A percentile compares a stretch with the other conserved stretches of the same genome.
These are phyloP conservation scores for Trichophyton rubrum DNA, from an alignment of 2,329 filamentous ascomycete species.

Conservation along the genomic window DNA sequence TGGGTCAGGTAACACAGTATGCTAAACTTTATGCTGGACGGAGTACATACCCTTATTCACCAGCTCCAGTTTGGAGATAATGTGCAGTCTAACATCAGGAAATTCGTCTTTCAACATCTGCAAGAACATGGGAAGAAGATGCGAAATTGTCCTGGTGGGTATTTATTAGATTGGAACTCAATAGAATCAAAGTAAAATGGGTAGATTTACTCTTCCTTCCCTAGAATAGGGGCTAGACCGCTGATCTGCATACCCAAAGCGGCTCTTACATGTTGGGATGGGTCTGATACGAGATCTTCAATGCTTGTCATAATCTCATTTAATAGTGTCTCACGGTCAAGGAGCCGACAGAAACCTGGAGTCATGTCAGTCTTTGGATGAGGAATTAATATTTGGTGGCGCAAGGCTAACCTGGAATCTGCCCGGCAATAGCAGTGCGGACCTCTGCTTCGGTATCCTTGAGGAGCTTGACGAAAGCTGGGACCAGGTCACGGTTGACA, in stretches of 20 bases:
- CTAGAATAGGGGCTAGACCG: constrained; percentile 87
- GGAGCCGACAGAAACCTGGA: constrained; percentile 74
- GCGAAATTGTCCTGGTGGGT: constrained; percentile 67
- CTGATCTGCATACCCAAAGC: constrained; percentile 94
- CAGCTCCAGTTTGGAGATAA: constrained; percentile 98
- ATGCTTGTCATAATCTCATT: constrained; percentile 95
- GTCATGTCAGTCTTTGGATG: constrained; percentile 14
- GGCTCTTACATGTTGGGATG: constrained; percentile 90
- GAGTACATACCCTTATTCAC: constrained; percentile 71
- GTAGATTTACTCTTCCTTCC: constrained; percentile 77
- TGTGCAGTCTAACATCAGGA: constrained; percentile 93
- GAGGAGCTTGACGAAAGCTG: constrained; percentile 90
- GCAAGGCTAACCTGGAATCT: constrained; percentile 60
- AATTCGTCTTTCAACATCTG: constrained; percentile 99
- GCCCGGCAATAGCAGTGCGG: constrained; percentile 87
- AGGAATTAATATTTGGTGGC: neutral
- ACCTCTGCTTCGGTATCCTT: constrained; percentile 98
- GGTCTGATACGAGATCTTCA: constrained; percentile 90
- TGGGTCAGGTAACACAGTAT: constrained; percentile 12
- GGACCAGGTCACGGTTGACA: constrained; percentile 82
- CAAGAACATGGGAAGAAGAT: constrained; percentile 95
- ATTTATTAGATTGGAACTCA: constrained; percentile 6
- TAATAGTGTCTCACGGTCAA: constrained; percentile 76
- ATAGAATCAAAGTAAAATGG: neutral
- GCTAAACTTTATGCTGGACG: neutral